Base-by-base conservation (phyloP, 2,329 filamentous ascomycete species). In the Nothopassalora personata region DNA sequence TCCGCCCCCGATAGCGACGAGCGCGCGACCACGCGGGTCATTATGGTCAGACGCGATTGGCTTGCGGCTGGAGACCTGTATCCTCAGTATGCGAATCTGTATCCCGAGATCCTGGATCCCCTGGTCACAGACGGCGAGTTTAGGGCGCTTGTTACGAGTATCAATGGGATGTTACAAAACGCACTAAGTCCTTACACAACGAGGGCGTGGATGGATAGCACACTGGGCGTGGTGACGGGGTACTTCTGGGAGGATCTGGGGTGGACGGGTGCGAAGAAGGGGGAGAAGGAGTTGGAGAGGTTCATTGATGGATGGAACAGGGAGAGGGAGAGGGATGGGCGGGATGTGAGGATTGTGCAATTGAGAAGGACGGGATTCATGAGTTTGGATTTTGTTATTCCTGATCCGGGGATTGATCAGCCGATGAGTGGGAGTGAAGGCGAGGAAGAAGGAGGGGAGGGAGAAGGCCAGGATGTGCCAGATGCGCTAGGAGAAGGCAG, bases 241-340 rank as follows among this genome's bases (percentile, higher is more conserved):
- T 99, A 92, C 90, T 70, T 97, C 34, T 97, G 91, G 91, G 94
- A 99, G 60, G 93, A 97, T 71, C 68, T 93, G 23, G 91, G 93
- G 1, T 76, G 90, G 36, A 89, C 89, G 3, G 85, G 82, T 8
- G 83, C 88, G 60, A 97, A 97, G 77, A 78, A 80, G 23, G 82
- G 86, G 57, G 73, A 96, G 49, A 82, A 80, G 57, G 80, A 77
- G 9, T 76, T 97, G 18, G 94, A 99, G 75, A 74, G 73, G 39
- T 96, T 90, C 86, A 83, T 99, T 56, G 89, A 95, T 64, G 81
- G 85, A 60, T 97, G 93, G 92, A 99, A 99, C 72, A 71, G 73
- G 8, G 84, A 90, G 62, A 74, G 80, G 9, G 81, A 82, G 30
- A 80, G 79, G n/a, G 75, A 76, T 53, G 80, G 80, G 59, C 79